Evolutionary conservation across 2,329 filamentous ascomycete genomes (phyloP).

Genomic region (Simplicillium aogashimaense): DNA sequence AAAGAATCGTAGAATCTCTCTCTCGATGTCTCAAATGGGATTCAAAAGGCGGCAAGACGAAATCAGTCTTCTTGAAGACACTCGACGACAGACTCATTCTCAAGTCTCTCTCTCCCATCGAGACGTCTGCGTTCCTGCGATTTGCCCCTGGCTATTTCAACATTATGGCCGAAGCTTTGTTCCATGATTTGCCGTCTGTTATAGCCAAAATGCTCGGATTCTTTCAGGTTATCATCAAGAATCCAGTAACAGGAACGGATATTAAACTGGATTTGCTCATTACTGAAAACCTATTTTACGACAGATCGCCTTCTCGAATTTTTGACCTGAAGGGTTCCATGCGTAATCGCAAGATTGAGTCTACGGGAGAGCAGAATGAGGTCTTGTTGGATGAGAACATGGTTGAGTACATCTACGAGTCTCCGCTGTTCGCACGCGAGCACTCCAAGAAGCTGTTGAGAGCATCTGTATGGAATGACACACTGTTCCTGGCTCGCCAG

Average conservation of each 20-base stretch:
- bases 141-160: constrained; percentile 96
- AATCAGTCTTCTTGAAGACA: constrained; percentile 94
- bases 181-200: constrained; percentile 88
- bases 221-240: constrained; percentile 96
- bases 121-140: constrained; percentile 86
- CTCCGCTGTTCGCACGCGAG: constrained; percentile 86
- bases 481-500: constrained; percentile 83
- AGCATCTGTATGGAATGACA: constrained; percentile 94
- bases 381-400: constrained; percentile 97
- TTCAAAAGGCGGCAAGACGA: constrained; percentile 94
- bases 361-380: constrained; percentile 91
- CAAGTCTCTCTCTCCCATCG: constrained; percentile 82
- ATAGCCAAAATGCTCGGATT: constrained; percentile 99
- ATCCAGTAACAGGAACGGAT: constrained; percentile 80
- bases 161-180: constrained; percentile 93
- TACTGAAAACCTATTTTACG: constrained; percentile 98
- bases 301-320: constrained; percentile 77
- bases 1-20: constrained; percentile 89
- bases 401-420: constrained; percentile 98
- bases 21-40: constrained; percentile 97
- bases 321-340: constrained; percentile 98
- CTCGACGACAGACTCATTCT: constrained; percentile 89
- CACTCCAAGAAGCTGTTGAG: constrained; percentile 91
- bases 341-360: constrained; percentile 95
- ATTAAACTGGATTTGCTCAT: constrained; percentile 90